Evolutionary conservation across 1,284 basidiomycete genomes (phyloP), one percentile per base, ranked within the genome.

Genomic region (Malassezia furfur): DNA sequence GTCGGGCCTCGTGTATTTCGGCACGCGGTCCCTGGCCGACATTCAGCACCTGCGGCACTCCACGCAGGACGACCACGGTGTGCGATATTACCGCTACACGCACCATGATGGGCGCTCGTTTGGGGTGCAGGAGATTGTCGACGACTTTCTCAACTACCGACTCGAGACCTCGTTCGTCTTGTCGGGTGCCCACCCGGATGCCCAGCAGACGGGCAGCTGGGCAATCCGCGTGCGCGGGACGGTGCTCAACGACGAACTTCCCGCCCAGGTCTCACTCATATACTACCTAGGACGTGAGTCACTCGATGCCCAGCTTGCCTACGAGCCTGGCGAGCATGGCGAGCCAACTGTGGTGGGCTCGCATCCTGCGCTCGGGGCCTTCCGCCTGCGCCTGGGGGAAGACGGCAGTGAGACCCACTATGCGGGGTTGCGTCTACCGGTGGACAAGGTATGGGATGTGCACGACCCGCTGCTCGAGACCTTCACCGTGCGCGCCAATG

Each of bases 131-230:
- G 81, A 87, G 54, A 80, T 96, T 59, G 82, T 84, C 59, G 91
- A 96, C 74, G 78, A 80, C 19, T 72, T 77, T 52, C 91, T 91
- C 76, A 94, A 94, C 66, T 83, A 93, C 48, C 79, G 85, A 67
- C 78, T 96, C 34, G 87, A 84, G 9, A 89, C 87, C 1, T 84
- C 88, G 67, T 85, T 89, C 64, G 76, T 94, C 60, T 93, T 93
- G 75, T 60, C 65, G 35, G 66, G 79, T 81, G 38, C 17, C 22
- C 17, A 22, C 22, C 10, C 38, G 8, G 22, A 45, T 28, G 57
- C 62, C 35, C 47, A 50, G 21, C 57, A 50, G 19, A 60, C 63
- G 52, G 75, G 88, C 15, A 88, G 85, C 74, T 96, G 91, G 91
- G 88, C 85, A 64, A 86, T 84, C 5, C 82, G 91, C 49, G 81